Evolutionary conservation across 2,329 filamentous ascomycete genomes (phyloP), one percentile per base, ranked within the genome.

Genomic region (Aspergillus tanneri): DNA sequence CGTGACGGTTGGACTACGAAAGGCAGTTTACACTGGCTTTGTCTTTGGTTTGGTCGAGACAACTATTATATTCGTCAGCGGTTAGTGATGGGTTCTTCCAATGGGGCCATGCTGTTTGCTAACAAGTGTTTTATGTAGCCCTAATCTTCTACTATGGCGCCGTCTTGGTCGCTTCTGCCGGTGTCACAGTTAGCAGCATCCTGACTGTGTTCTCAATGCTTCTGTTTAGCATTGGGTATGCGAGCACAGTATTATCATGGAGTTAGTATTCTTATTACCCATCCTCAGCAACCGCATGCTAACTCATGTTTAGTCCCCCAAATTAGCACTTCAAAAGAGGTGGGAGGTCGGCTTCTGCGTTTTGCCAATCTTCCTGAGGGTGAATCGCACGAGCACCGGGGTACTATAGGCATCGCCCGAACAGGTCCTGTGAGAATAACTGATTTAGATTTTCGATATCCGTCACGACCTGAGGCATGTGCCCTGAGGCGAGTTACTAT

Each of bases 91-190:
- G 12, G 7, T n/a, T 7, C 18, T 3, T 11, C 39, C n/a, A 8
- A 14, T 25, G 14, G 14, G 4, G 10, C 14, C 9, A 9, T 3
- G 7, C 9, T 10, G 14, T 16, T 14, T 12, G 18, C 18, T 18
- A 23, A 8, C 28, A 46, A 36, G 62, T 30, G 42, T 32, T 42
- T 9, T 21, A 21, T 49, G 14, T 39, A 62, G 88, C 90, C 0
- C 72, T 95, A 3, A 80, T 95, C 8, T 93, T 96, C 64, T 96
- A 86, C 71, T 95, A 92, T 62, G 89, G 87, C 2, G 82, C 84
- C 0, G 71, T 79, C 1, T 75, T 95, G 9, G 77, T 88, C 5
- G 75, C 77, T 0, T 66, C 69, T 35, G 62, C 72, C 8, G 69
- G 78, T 30, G 69, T 72, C 55, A 75, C 73, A 0, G 78, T 86